Base-by-base conservation (phyloP, 192 early-diverging fungal species). In the Obelidium mucronatum region DNA sequence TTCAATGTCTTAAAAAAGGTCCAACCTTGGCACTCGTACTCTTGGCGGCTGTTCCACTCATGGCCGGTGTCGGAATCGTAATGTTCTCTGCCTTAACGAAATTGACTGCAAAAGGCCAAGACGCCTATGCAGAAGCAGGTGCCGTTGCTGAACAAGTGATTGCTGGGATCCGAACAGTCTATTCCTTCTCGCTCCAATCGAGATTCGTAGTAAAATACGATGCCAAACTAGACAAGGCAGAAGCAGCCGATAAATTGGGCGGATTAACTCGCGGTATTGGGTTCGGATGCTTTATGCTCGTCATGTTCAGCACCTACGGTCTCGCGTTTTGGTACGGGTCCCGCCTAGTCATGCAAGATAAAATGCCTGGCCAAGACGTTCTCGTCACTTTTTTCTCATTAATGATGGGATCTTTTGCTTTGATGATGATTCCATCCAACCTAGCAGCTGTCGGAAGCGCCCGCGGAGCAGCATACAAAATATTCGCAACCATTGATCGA, bases 321-420 rank as follows among this genome's bases (percentile, higher is more conserved):
- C 86, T 96, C 22, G 90, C 91, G 87, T 94, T 94, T 86, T 95
- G 92, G 90, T 97, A 94, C 76, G 95, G 94, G 39, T 74, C 88
- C 60, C 80, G 78, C 33, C 84, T 91, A 30, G 86, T 91, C 64
- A 13, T 28, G 15, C 75, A 84, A 28, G 78, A 77, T 26, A 36
- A 75, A 1, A 88, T 93, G 86, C 6, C 51, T 1, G 75, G 83
- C 13, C 84, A 67, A 17, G 78, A 86, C 28, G 81, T 90, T 33
- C 40, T 86, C 74, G 84, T 79, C 78, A 80, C 74, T 48, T 86
- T 85, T 69, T 60, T 81, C 42, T 39, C 78, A n/a, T 67, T 86
- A 34, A 79, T 86, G 70, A 83, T 86, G 58, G 82, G 80, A 51
- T 81, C 78, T 11, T 78, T 85, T 74, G 61, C 85, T 68, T 72